These are phyloP conservation scores for Morella rubra DNA, from an alignment of 306 rosid genomes.

Conservation along the genomic window DNA sequence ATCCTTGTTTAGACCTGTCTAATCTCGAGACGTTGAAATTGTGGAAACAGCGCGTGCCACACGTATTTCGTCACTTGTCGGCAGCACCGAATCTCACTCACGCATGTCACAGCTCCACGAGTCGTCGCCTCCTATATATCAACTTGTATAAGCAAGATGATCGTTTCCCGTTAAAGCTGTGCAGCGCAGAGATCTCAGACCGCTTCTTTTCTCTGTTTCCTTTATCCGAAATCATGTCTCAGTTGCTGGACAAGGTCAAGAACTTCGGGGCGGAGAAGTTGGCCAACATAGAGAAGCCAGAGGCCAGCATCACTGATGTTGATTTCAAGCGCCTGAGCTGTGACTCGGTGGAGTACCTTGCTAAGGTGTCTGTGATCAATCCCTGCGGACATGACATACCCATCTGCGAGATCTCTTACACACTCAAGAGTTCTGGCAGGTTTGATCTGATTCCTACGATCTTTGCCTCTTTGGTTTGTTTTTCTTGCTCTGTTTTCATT, in stretches of 20 bases:
- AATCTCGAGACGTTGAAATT: no score
- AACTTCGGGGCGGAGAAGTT: constrained; percentile 51
- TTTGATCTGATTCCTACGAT: background rate
- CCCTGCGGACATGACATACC: constrained; percentile 60
- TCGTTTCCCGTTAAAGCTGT: no score
- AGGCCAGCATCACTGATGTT: constrained; percentile 60
- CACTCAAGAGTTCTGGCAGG: constrained; percentile 67
- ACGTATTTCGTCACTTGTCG: no score
- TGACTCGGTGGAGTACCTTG: constrained; percentile 56
- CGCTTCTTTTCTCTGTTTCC: background rate
- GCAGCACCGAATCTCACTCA: no score
- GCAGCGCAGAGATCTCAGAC: no score
- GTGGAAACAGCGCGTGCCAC: no score
- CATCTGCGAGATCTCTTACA: constrained; percentile 66
- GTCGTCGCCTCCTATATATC: no score
- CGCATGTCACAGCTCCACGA: no score
- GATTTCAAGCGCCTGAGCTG: constrained; percentile 56
- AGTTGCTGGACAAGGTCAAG: constrained; percentile 57
- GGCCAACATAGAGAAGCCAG: constrained; percentile 53
- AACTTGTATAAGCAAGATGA: no score
- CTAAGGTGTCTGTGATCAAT: constrained; percentile 52
- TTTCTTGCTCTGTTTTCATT: background rate
- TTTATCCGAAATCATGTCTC: constrained; percentile 41
- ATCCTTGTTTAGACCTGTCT: no score
- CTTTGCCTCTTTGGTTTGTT: background rate